A percentile compares a stretch with the other conserved stretches of the same genome.
Conservation (phyloP, 352 stramenopile species). For the Pythium diclinum region DNA sequence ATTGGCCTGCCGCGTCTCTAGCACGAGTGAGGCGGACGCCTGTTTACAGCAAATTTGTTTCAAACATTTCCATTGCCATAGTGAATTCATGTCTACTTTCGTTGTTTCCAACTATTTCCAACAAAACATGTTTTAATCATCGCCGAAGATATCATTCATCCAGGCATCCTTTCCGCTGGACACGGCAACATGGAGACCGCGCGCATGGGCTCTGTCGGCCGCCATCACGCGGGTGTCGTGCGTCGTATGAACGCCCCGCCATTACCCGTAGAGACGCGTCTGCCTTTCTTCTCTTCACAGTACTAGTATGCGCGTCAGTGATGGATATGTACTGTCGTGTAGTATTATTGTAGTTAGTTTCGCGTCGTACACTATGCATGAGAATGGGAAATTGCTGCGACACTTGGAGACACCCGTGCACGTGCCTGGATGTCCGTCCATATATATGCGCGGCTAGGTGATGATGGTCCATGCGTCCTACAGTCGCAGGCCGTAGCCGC, state of each 20-base stretch:
- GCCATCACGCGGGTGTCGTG: neutral
- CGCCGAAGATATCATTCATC: neutral
- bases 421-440: neutral
- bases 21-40: neutral
- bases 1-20: constrained; percentile 11
- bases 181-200: neutral
- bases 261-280: neutral
- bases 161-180: neutral
- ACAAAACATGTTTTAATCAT: neutral
- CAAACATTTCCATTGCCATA: neutral
- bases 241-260: neutral
- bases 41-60: neutral
- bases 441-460: neutral
- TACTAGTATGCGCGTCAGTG: neutral
- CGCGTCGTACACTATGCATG: neutral
- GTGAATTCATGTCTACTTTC: neutral
- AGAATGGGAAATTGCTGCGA: neutral
- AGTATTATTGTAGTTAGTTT: neutral
- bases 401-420: neutral
- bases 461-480: neutral
- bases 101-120: neutral
- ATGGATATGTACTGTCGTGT: neutral
- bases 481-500: constrained; percentile 23
- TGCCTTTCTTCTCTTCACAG: neutral
- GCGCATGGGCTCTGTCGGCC: too few species aligned